Evolutionary conservation across 1,139 yeast genomes (phyloP), one percentile per base, ranked within the genome.

Genomic region (Fermentozyma sake): DNA sequence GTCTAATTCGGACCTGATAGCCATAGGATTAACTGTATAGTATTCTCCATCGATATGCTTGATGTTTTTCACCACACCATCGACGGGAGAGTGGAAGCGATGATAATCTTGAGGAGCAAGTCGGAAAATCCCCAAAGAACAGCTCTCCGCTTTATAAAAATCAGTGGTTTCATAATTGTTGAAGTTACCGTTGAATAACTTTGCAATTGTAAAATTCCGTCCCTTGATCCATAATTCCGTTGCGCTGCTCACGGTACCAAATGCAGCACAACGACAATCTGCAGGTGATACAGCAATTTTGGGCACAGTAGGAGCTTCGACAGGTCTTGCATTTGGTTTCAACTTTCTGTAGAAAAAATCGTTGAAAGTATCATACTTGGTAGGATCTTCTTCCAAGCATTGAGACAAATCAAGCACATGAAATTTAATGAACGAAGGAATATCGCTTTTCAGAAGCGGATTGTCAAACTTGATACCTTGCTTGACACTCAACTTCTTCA

Each of bases 81-180:
- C 72, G 2, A 89, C 89, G 0, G 97, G 96, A 9, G 78, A 70
- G 51, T 91, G 98, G 57, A 91, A 89, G 23, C 98, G 62, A 52
- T 91, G 98, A 48, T 91, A 91, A 51, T 91, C 98, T 52, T 91
- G 98, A 1, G 98, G 98, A 0, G 98, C 97, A 26, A 91, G 60
- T 34, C 98, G 61, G 55, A 89, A 89, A 4, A 89, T 74, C 0
- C 84, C 91, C 29, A 89, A 55, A 0, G 85, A 61, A 24, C 89
- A 79, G 19, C 72, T 41, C 3, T 50, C 55, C 2, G 63, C 47
- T 26, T 50, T 50, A 32, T 41, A 52, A 18, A 63, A 58, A 25
- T 69, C 68, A 2, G 65, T 51, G 7, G 60, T 57, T 13, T 71
- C 79, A 15, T 68, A 48, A 11, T 64, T 63, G 20, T 72, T 63